These are phyloP conservation scores for Smittium culicis DNA, from an alignment of 371 early-diverging fungal species.

Conservation along the genomic window DNA sequence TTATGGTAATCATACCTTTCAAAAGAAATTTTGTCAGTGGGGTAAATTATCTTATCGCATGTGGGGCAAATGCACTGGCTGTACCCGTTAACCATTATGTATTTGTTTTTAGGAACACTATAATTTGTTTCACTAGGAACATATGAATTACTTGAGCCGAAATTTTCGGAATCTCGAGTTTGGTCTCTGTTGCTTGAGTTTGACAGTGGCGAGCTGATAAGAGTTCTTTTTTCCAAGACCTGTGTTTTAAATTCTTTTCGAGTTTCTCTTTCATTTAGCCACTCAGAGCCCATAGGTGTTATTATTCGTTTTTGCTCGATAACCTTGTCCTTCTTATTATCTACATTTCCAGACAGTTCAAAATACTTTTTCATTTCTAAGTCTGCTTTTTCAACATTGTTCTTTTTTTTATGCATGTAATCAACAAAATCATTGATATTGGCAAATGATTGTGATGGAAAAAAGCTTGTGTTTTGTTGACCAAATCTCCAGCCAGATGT, in stretches of 20 bases:
- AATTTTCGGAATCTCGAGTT: constrained; percentile 17
- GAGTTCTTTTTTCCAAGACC: constrained; percentile 23
- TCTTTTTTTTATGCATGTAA: constrained; percentile 29
- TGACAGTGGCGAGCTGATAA: neutral
- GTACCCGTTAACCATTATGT: constrained; percentile 30
- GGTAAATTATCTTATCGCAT: constrained; percentile 26
- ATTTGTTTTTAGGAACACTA: constrained; percentile 27
- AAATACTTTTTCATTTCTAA: constrained; percentile 8
- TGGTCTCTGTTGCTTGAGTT: constrained; percentile 14
- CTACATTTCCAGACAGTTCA: constrained; percentile 25
- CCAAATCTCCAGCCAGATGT: constrained; percentile 6
- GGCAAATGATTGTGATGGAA: constrained; percentile 33
- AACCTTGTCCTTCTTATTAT: constrained; percentile 15
- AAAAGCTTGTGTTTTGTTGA: constrained; percentile 18
- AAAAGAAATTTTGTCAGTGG: constrained; percentile 28
- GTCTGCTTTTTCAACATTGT: neutral
- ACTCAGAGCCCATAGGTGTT: constrained; percentile 28
- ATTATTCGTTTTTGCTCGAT: constrained; percentile 10
- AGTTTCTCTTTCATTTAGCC: constrained; percentile 31
- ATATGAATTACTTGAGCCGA: neutral
- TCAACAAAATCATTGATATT: constrained; percentile 31
- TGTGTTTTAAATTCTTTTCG: constrained; percentile 32
- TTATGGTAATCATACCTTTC: constrained; percentile 34
- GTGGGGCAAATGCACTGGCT: constrained; percentile 31
- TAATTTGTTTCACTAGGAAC: constrained; percentile 15